These are phyloP conservation scores for Hibiscus tridactylites DNA, from an alignment of 345 rosid genomes.

Conservation along the genomic window DNA sequence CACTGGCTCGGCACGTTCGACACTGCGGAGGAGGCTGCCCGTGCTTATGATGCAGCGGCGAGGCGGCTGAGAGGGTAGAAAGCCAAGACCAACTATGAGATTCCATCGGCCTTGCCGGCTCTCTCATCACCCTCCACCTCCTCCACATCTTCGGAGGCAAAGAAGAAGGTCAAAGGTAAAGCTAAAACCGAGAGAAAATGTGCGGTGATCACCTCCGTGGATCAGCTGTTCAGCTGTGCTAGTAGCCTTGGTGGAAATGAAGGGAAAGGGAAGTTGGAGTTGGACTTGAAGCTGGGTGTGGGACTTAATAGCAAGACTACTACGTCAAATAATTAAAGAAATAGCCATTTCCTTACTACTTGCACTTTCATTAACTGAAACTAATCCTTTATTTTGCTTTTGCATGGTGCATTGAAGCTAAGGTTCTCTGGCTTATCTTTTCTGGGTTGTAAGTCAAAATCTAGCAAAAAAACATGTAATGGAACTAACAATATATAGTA, in stretches of 20 bases:
- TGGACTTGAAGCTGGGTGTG: slow-evolving; percentile 46
- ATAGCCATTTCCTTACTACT: not conserved
- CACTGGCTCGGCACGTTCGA: slow-evolving; percentile 97
- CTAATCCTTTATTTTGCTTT: not conserved
- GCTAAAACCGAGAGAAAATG: slow-evolving; percentile 34
- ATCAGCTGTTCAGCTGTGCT: slow-evolving; percentile 41
- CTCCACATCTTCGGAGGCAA: slow-evolving; percentile 13
- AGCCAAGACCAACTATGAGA: slow-evolving; percentile 77
- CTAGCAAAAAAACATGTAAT: too few species aligned
- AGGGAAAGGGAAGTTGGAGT: slow-evolving; percentile 25
- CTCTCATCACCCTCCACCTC: slow-evolving; percentile 18
- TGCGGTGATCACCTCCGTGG: slow-evolving; percentile 61
- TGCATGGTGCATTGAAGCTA: not conserved
- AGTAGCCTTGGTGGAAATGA: slow-evolving; percentile 1
- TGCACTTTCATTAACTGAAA: not conserved
- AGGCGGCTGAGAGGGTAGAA: slow-evolving; percentile 74
- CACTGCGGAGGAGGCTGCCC: slow-evolving; percentile 95
- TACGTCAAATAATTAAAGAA: slow-evolving; percentile 8
- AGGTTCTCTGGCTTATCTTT: not conserved
- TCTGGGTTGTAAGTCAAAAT: not conserved
- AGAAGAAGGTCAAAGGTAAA: slow-evolving; percentile 22
- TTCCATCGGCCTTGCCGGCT: slow-evolving; percentile 34
- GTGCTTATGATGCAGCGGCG: slow-evolving; percentile 86
- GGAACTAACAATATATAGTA: not conserved
- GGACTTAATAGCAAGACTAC: slow-evolving; percentile 11